A percentile compares a stretch with the other conserved stretches of the same genome.
Conservation (phyloP, 352 stramenopile genomes). For the Pythium monospermum region DNA sequence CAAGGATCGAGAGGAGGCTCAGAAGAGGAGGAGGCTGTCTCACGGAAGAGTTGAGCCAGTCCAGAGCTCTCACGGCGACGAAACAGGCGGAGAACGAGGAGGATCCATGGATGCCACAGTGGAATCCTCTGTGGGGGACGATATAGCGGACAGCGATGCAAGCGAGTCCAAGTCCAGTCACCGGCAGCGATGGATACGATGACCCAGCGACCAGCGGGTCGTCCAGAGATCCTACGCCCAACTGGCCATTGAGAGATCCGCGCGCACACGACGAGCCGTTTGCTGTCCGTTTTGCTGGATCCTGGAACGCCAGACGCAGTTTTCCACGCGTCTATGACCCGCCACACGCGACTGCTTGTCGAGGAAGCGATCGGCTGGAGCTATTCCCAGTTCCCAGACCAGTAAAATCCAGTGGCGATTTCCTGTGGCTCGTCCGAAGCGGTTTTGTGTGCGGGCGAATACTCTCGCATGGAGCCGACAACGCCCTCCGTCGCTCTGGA, state of each 20-base stretch:
- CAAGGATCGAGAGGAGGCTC: conserved; percentile 2
- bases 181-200: neutral
- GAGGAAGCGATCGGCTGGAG: conserved; percentile 3
- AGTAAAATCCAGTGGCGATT: neutral
- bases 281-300: neutral
- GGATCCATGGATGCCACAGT: neutral
- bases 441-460: neutral
- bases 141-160: too few relatives aligned
- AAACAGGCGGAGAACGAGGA: neutral
- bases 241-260: neutral
- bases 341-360: conserved; percentile 1
- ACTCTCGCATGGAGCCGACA: conserved; percentile 1
- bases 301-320: neutral
- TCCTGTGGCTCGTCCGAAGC: neutral
- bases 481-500: neutral
- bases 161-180: too few relatives aligned
- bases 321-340: neutral
- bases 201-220: neutral
- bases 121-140: too few relatives aligned
- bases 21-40: conserved; percentile 1
- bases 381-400: neutral
- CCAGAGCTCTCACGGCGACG: neutral
- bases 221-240: neutral
- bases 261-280: neutral
- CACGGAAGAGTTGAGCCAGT: neutral